These are phyloP conservation scores for Athelia sp. DNA, from an alignment of 1,284 basidiomycete genomes.

Conservation along the genomic window DNA sequence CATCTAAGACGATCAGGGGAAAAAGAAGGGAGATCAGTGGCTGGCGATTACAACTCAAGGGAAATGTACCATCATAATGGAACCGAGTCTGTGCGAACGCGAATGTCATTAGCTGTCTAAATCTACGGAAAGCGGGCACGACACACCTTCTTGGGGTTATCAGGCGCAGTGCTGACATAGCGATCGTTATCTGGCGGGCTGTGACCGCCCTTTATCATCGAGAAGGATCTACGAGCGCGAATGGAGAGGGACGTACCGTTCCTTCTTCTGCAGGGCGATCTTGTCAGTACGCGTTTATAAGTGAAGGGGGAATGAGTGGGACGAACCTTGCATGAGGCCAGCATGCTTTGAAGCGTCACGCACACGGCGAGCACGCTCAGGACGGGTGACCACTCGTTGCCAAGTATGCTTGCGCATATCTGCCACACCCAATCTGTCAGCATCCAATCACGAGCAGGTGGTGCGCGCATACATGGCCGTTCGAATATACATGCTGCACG, in stretches of 20 bases:
- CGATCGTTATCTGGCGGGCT: constrained; percentile 78
- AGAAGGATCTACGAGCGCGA: not conserved
- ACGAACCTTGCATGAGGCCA: constrained; percentile 78
- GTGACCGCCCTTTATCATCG: constrained; percentile 7
- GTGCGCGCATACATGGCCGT: constrained; percentile 62
- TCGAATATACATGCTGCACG: constrained; percentile 75
- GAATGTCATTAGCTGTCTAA: constrained; percentile 11
- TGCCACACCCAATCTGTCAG: constrained; percentile 19
- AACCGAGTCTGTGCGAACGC: constrained; percentile 52
- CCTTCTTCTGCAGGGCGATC: constrained; percentile 4
- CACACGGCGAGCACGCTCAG: constrained; percentile 74
- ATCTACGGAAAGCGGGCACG: not conserved
- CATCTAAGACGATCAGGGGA: too few relatives aligned
- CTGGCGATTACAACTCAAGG: too few relatives aligned
- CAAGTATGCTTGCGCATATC: constrained; percentile 84
- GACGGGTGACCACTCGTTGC: constrained; percentile 83
- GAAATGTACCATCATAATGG: constrained; percentile 62
- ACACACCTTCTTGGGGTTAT: constrained; percentile 81
- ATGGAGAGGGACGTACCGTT: not conserved
- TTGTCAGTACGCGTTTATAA: not conserved
- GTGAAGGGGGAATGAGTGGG: constrained; percentile 4
- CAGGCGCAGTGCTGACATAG: constrained; percentile 73
- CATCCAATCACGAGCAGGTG: constrained; percentile 7
- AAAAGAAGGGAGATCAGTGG: too few relatives aligned
- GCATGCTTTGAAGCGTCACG: constrained; percentile 82